Evolutionary conservation across 2,329 filamentous ascomycete genomes (phyloP).

Genomic region (Fonsecaea erecta): DNA sequence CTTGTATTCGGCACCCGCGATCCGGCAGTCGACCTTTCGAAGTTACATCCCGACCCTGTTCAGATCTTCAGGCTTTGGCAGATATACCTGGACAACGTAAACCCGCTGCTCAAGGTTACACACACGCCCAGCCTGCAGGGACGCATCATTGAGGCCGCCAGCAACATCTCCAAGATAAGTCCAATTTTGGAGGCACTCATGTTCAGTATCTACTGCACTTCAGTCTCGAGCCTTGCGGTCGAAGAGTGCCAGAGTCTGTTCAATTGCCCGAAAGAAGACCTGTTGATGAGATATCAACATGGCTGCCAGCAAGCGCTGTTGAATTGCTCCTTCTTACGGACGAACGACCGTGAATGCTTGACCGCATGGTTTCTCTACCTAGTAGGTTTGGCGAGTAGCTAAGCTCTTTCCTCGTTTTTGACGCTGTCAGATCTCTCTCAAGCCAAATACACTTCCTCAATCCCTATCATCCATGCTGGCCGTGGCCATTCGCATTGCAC

Average conservation of each 20-base stretch:
- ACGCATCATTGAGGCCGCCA: constrained; percentile 66
- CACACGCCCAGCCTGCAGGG: constrained; percentile 69
- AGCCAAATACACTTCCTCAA: constrained; percentile 56
- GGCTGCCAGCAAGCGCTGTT: constrained; percentile 54
- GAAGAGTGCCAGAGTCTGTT: constrained; percentile 55
- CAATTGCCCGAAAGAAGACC: constrained; percentile 51
- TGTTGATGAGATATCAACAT: constrained; percentile 52
- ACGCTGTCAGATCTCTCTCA: constrained; percentile 58
- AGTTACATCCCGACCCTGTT: constrained; percentile 51
- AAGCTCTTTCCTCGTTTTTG: constrained; percentile 29
- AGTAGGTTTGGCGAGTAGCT: constrained; percentile 59
- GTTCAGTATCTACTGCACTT: constrained; percentile 70
- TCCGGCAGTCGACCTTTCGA: constrained; percentile 50
- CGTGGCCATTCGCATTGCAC: constrained; percentile 48
- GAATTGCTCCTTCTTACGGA: constrained; percentile 49
- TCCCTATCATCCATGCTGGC: constrained; percentile 51
- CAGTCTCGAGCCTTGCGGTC: constrained; percentile 60
- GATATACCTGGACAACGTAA: constrained; percentile 71
- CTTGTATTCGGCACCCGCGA: constrained; percentile 59
- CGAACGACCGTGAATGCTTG: constrained; percentile 50
- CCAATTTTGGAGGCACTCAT: constrained; percentile 68
- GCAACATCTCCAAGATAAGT: constrained; percentile 59
- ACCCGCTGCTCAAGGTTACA: constrained; percentile 70
- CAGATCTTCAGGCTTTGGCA: constrained; percentile 64
- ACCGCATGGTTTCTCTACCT: constrained; percentile 61